Conservation (phyloP, 1,139 yeast genomes). For the Kazachstania sp. region DNA sequence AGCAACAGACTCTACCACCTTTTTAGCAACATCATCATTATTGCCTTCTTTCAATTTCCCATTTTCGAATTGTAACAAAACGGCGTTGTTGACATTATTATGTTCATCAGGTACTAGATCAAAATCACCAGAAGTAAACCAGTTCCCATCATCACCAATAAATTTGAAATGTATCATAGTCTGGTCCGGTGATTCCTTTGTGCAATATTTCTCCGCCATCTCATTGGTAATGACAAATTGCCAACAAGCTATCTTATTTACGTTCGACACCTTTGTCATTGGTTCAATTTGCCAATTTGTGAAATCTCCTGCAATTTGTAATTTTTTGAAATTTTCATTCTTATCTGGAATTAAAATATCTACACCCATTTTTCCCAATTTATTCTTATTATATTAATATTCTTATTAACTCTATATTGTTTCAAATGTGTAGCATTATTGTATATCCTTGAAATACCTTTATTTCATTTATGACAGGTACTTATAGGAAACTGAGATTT, state of each 20-base stretch:
- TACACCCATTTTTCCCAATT: conserved; percentile 8
- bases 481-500: too few relatives aligned
- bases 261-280: conserved; percentile 12
- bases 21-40: not conserved
- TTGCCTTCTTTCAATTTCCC: not conserved
- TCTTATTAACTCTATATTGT: too few relatives aligned
- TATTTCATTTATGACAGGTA: not conserved
- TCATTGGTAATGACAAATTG: conserved; percentile 14
- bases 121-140: conserved; percentile 44
- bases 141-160: conserved; percentile 39
- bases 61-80: conserved; percentile 16
- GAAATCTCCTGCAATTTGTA: conserved; percentile 28
- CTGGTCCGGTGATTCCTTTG: conserved; percentile 4
- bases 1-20: not conserved
- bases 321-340: conserved; percentile 9
- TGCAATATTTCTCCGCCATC: conserved; percentile 7
- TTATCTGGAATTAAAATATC: conserved; percentile 19
- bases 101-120: conserved; percentile 41
- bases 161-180: conserved; percentile 24
- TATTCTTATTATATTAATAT: not conserved
- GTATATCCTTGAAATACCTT: too few relatives aligned
- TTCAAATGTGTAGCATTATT: too few relatives aligned
- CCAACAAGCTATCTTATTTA: conserved; percentile 12
- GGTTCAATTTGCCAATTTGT: conserved; percentile 22
- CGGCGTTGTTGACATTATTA: conserved; percentile 52